Percentiles rank a stretch among this genome's conserved stretches.
phyloP scores from a whole-genome alignment of 176 grass and related monocot genomes.

The Raddia guianensis region DNA sequence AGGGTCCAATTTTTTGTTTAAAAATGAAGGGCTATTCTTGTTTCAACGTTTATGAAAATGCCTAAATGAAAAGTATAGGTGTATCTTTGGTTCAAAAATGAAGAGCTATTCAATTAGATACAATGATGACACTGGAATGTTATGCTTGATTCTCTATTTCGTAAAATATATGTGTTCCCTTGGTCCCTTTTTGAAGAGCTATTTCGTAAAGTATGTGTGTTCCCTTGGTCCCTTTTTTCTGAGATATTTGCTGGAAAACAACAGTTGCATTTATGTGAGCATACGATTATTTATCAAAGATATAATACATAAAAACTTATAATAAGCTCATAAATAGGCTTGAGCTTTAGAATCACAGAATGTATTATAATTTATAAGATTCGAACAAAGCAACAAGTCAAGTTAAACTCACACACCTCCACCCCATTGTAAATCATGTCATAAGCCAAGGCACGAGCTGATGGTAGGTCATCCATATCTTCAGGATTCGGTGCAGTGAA shows the following conservation, averaged over 20 bases:
- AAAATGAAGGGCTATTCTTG: background rate
- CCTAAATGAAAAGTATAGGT: background rate
- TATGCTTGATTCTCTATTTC: background rate
- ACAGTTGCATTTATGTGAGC: background rate
- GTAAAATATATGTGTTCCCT: background rate
- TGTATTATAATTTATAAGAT: constrained; percentile 16
- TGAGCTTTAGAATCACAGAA: background rate
- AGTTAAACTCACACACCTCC: constrained; percentile 44
- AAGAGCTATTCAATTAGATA: background rate
- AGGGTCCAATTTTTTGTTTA: background rate
- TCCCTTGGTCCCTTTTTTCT: background rate
- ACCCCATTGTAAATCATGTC: constrained; percentile 96
- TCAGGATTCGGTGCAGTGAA: constrained; percentile 97
- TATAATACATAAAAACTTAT: background rate
- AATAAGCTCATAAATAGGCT: background rate
- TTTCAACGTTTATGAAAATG: background rate
- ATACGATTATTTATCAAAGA: background rate
- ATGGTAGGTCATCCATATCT: constrained; percentile 82
- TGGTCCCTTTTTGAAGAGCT: background rate
- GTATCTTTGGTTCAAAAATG: background rate
- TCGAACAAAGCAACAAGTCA: constrained; percentile 20
- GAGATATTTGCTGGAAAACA: background rate
- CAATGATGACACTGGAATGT: background rate
- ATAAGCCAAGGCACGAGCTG: constrained; percentile 92
- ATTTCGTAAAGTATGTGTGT: background rate